These are phyloP conservation scores for Lichtheimia ramosa DNA, from an alignment of 371 early-diverging fungal species.

Conservation along the genomic window DNA sequence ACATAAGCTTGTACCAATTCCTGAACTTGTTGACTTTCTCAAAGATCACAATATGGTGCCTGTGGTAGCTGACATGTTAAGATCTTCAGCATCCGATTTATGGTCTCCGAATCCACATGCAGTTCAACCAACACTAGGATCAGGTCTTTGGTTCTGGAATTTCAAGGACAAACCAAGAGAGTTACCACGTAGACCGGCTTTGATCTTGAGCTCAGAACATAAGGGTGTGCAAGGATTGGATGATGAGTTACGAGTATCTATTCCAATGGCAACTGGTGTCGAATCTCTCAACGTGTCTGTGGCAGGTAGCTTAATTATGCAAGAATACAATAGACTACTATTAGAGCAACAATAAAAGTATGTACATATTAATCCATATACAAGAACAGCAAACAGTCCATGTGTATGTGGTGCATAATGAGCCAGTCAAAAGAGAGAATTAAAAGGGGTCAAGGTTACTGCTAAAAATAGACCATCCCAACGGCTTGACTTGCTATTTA, in stretches of 20 bases:
- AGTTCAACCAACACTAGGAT: slow-evolving; percentile 1
- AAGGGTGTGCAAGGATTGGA: slow-evolving; percentile 41
- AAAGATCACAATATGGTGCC: slow-evolving; percentile 41
- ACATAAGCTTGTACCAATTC: slow-evolving; percentile 17
- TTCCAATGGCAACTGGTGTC: slow-evolving; percentile 51
- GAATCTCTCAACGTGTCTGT: slow-evolving; percentile 58
- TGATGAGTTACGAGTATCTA: slow-evolving; percentile 49
- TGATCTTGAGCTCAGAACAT: slow-evolving; percentile 57
- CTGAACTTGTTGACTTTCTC: slow-evolving; percentile 30
- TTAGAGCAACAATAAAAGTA: slow-evolving; percentile 3
- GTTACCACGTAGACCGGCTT: slow-evolving; percentile 44
- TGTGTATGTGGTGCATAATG: not conserved
- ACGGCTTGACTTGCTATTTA: slow-evolving; percentile 3
- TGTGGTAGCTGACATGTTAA: slow-evolving; percentile 57
- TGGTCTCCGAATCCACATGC: slow-evolving; percentile 28
- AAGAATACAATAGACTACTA: slow-evolving; percentile 52
- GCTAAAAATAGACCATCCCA: not conserved
- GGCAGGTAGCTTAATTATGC: slow-evolving; percentile 58
- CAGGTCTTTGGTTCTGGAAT: slow-evolving; percentile 42
- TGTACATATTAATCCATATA: not conserved
- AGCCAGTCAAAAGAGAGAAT: slow-evolving; percentile 2
- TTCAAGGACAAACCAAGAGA: slow-evolving; percentile 15
- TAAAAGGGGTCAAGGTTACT: not conserved
- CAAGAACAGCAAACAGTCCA: too few relatives aligned
- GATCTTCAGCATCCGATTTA: slow-evolving; percentile 11